A percentile compares a stretch with the other conserved stretches of the same genome.
Evolutionary conservation across 2,329 filamentous ascomycete genomes (phyloP).

Genomic region (Rhexocercosporidium sp.): DNA sequence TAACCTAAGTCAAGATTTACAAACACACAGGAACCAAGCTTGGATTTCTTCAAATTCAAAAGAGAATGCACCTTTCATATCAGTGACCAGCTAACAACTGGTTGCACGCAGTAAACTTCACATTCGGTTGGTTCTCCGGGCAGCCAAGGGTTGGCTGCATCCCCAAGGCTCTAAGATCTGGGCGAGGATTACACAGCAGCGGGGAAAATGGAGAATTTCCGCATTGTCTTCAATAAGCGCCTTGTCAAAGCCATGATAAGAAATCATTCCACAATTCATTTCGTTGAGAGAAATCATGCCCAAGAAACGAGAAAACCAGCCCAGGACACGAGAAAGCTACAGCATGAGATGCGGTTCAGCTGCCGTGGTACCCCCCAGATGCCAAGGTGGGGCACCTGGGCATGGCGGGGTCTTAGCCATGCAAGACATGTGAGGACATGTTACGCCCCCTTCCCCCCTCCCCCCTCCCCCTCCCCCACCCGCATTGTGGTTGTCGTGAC

Average conservation of each 20-base stretch:
- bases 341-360: background rate
- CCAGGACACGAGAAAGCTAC: too few species aligned
- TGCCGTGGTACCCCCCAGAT: background rate
- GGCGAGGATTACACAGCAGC: slow-evolving; percentile 2
- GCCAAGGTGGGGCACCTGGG: background rate
- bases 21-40: too few species aligned
- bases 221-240: background rate
- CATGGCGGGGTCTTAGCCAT: slow-evolving; percentile 10
- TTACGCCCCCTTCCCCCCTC: too few species aligned
- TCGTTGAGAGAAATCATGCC: background rate
- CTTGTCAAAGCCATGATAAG: background rate
- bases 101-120: background rate
- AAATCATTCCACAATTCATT: background rate
- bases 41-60: too few species aligned
- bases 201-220: background rate
- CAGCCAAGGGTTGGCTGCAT: slow-evolving; percentile 5
- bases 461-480: background rate
- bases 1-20: too few species aligned
- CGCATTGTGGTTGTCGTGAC: background rate
- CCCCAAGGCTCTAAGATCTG: background rate
- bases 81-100: background rate
- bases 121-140: background rate
- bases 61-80: background rate
- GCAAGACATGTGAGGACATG: background rate
- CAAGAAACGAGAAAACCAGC: background rate